Conservation (phyloP, 371 early-diverging fungal genomes). For the Actinomucor elegans region DNA sequence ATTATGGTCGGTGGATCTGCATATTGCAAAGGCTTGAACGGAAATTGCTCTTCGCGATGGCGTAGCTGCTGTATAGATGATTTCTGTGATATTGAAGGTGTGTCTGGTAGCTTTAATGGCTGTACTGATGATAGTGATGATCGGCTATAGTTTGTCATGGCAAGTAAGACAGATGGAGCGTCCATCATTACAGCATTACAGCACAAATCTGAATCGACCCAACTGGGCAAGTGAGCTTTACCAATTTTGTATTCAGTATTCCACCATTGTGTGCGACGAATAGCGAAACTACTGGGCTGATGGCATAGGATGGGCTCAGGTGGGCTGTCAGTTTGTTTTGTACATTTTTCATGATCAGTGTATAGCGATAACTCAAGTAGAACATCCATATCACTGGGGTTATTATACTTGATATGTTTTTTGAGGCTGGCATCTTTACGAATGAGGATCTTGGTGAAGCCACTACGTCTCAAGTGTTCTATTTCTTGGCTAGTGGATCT, state of each 20-base stretch:
- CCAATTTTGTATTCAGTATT: constrained; percentile 21
- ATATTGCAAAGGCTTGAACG: constrained; percentile 14
- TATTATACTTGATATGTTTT: constrained; percentile 10
- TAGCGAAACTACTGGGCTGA: constrained; percentile 9
- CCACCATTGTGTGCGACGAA: constrained; percentile 24
- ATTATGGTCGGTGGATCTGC: constrained; percentile 9
- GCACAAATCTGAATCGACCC: constrained; percentile 14
- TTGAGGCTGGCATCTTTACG: constrained; percentile 13
- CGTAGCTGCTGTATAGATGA: not conserved
- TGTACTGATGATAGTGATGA: not conserved
- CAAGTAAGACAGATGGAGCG: constrained; percentile 6
- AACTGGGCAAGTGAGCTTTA: constrained; percentile 26
- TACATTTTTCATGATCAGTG: not conserved
- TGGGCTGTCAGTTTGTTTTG: not conserved
- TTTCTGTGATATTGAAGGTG: constrained; percentile 6
- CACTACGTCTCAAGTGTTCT: constrained; percentile 6
- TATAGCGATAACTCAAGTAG: constrained; percentile 8
- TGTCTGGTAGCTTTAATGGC: not conserved
- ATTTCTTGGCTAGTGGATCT: constrained; percentile 9
- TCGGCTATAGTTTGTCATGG: constrained; percentile 6
- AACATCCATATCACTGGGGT: constrained; percentile 10
- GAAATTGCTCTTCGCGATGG: not conserved
- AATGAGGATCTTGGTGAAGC: constrained; percentile 15
- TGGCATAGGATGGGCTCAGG: constrained; percentile 1
- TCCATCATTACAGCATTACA: constrained; percentile 10